Conservation (phyloP, 2,329 filamentous ascomycete genomes). For the Xylariomycetidae sp. region DNA sequence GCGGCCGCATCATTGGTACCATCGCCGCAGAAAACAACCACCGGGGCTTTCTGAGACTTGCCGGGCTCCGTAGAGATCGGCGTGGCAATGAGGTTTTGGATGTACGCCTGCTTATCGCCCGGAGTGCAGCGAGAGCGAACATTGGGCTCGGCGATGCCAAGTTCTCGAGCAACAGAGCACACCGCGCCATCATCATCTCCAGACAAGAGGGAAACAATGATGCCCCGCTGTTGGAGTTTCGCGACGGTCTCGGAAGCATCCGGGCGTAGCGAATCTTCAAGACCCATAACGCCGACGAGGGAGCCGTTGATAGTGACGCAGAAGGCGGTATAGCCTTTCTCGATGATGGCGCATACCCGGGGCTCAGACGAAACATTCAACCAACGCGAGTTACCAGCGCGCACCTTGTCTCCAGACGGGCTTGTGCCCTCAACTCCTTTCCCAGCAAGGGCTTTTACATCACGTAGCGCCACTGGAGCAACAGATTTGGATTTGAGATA, state of each 20-base stretch:
- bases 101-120: conserved; percentile 41
- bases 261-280: conserved; percentile 41
- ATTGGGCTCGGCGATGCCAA: conserved; percentile 34
- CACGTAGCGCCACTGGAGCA: conserved; percentile 16
- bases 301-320: conserved; percentile 37
- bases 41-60: conserved; percentile 15
- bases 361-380: conserved; percentile 28
- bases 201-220: conserved; percentile 45
- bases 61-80: not conserved
- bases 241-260: conserved; percentile 35
- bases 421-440: conserved; percentile 41
- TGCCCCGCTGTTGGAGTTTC: conserved; percentile 30
- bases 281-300: conserved; percentile 38
- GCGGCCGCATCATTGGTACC: conserved; percentile 77
- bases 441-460: conserved; percentile 36
- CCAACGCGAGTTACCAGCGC: conserved; percentile 49
- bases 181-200: conserved; percentile 52
- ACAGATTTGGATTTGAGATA: conserved; percentile 24
- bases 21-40: conserved; percentile 69
- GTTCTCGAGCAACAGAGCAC: conserved; percentile 29
- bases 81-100: conserved; percentile 30
- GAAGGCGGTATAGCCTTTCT: conserved; percentile 38
- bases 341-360: conserved; percentile 30
- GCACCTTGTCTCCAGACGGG: conserved; percentile 25
- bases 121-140: conserved; percentile 40